Evolutionary conservation across 305 asterid genomes (phyloP).

Genomic region (Solanum hybrid): DNA sequence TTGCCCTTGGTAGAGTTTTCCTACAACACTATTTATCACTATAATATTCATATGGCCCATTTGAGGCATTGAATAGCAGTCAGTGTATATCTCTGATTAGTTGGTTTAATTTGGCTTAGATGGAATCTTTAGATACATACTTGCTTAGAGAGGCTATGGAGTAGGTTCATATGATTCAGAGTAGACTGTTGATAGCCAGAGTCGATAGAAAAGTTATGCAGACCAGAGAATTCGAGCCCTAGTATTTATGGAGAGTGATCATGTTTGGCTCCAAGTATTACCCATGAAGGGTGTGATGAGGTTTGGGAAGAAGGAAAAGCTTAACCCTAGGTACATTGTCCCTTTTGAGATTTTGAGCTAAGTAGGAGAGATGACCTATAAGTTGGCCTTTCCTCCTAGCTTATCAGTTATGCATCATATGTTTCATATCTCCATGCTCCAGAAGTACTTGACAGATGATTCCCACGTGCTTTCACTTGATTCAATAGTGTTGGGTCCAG

Average conservation of each 20-base stretch:
- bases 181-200: not conserved
- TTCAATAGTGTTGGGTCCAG: not conserved
- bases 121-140: not conserved
- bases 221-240: not conserved
- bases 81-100: too few relatives aligned
- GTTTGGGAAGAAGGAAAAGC: not conserved
- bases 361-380: not conserved
- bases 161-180: not conserved
- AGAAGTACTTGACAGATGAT: not conserved
- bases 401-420: not conserved
- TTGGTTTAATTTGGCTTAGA: not conserved
- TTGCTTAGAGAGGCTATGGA: not conserved
- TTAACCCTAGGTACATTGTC: not conserved
- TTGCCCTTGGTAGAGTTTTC: not conserved
- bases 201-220: not conserved
- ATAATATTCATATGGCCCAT: not conserved
- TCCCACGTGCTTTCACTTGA: not conserved
- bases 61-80: not conserved
- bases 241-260: not conserved
- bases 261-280: not conserved
- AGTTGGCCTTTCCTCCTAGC: not conserved
- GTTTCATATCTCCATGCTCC: not conserved
- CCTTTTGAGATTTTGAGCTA: too few relatives aligned
- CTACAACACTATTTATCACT: not conserved
- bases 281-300: not conserved